Base-by-base conservation (phyloP, 1,284 basidiomycete genomes). In the Sphaerobolus stellatus region DNA sequence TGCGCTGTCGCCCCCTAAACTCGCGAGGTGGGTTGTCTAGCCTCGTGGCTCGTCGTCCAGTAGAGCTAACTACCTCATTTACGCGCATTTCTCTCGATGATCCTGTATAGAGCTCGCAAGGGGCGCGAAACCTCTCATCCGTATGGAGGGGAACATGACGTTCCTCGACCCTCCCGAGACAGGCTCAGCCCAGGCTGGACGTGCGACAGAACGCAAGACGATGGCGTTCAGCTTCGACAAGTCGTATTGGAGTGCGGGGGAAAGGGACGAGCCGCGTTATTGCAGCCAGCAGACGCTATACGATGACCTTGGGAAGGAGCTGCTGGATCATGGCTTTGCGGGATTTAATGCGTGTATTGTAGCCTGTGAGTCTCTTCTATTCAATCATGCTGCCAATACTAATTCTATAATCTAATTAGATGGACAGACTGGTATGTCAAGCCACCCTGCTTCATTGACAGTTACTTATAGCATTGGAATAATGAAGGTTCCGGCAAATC, bases 271-370 rank as follows among this genome's bases (percentile, higher is more conserved):
- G 54, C 88, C 91, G 0, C 76, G 78, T 13, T 97, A 97, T 66
- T 95, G 93, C 62, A 92, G 89, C 6, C 94, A 98, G 68, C 86
- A 94, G 69, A 98, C 94, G 0, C 76, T 98, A 56, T 98, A 94
- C 71, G 86, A 96, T 62, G 96, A 98, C 76, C 74, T 99, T 31
- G 97, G 97, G 44, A 88, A 90, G 70, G 96, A 98, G 66, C 74
- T 99, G 50, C 78, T 99, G 63, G 90, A 98, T 68, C 95, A 98
- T 71, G 88, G 92, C 43, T 98, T 98, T 74, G 77, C 90, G 47
- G 97, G 96, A 24, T 99, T 98, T 76, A 98, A 99, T 78, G 93
- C 94, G 52, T 96, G 93, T 81, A 96, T 97, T 72, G 80, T 98
- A 70, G 94, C 94, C 71, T 96, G 93, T 97, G 75, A 81, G 94